A percentile compares a stretch with the other conserved stretches of the same genome.
Evolutionary conservation across 2,329 filamentous ascomycete genomes (phyloP).

Genomic region (Chaetomium sp.): DNA sequence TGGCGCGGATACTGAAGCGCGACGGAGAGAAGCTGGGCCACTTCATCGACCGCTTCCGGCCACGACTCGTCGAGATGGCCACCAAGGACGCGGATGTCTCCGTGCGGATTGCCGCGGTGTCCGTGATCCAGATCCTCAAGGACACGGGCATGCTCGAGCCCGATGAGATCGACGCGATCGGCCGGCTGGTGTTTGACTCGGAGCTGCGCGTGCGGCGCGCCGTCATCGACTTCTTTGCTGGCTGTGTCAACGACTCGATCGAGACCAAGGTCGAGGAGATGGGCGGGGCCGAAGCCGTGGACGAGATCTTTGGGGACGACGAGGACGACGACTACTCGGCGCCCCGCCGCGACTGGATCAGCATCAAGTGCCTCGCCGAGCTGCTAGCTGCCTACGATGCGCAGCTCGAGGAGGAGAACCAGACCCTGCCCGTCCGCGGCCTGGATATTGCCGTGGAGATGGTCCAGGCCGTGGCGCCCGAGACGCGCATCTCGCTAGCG

Average conservation of each 20-base stretch:
- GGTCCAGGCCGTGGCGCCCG: constrained; percentile 58
- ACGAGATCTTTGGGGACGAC: constrained; percentile 64
- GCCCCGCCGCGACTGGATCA: constrained; percentile 79
- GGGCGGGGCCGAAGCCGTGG: constrained; percentile 68
- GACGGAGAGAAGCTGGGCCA: constrained; percentile 78
- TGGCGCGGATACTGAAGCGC: constrained; percentile 71
- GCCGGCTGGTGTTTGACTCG: constrained; percentile 80
- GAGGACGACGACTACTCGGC: constrained; percentile 72
- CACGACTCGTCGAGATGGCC: constrained; percentile 86
- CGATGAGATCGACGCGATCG: constrained; percentile 81
- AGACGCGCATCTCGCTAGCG: constrained; percentile 79
- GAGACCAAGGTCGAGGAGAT: constrained; percentile 76
- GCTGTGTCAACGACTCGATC: constrained; percentile 76
- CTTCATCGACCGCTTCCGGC: constrained; percentile 87
- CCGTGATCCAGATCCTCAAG: constrained; percentile 74
- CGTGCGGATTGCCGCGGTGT: constrained; percentile 74
- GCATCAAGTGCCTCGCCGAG: constrained; percentile 83
- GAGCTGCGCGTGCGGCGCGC: constrained; percentile 81
- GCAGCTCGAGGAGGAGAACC: constrained; percentile 54
- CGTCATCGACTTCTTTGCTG: constrained; percentile 83
- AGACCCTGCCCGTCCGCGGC: constrained; percentile 37
- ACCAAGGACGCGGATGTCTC: constrained; percentile 74
- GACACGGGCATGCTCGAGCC: constrained; percentile 83
- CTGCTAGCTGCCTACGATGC: constrained; percentile 75
- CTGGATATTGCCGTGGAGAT: constrained; percentile 47